phyloP scores from a whole-genome alignment of 106 monocot genomes.

The Xerophyta viscosa region DNA sequence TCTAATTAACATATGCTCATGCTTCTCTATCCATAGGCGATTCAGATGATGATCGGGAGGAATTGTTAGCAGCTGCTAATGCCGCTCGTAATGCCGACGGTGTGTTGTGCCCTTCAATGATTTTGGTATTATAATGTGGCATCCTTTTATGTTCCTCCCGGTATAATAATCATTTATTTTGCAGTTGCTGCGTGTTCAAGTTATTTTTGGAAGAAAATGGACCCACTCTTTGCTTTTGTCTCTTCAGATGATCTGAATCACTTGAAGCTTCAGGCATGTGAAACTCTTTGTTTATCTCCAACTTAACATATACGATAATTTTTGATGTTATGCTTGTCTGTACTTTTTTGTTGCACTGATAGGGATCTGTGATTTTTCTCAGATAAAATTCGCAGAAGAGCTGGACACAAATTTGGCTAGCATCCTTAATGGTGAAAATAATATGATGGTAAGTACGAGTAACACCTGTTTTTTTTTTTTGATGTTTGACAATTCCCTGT shows the following conservation, averaged over 20 bases:
- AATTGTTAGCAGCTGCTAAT: conserved; percentile 57
- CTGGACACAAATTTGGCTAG: conserved; percentile 42
- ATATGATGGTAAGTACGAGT: conserved; percentile 12
- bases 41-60: conserved; percentile 70
- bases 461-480: not conserved
- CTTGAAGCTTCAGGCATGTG: conserved; percentile 53
- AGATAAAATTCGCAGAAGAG: conserved; percentile 62
- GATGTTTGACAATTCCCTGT: not conserved
- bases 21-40: conserved; percentile 37
- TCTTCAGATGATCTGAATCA: conserved; percentile 33
- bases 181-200: conserved; percentile 41
- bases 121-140: not conserved
- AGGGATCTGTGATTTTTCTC: conserved; percentile 3
- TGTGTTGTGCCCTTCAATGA: conserved; percentile 12
- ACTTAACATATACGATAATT: no score
- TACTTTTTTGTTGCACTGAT: no score
- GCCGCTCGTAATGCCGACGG: conserved; percentile 45
- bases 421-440: conserved; percentile 22
- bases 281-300: no score
- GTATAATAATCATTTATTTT: conserved; percentile 4
- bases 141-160: not conserved
- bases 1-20: not conserved
- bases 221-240: conserved; percentile 45
- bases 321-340: no score
- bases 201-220: conserved; percentile 72